Percentiles rank a stretch among this genome's conserved stretches.
Evolutionary conservation across 2,329 filamentous ascomycete species (phyloP).

Genomic region (Hypoxylon sp.): DNA sequence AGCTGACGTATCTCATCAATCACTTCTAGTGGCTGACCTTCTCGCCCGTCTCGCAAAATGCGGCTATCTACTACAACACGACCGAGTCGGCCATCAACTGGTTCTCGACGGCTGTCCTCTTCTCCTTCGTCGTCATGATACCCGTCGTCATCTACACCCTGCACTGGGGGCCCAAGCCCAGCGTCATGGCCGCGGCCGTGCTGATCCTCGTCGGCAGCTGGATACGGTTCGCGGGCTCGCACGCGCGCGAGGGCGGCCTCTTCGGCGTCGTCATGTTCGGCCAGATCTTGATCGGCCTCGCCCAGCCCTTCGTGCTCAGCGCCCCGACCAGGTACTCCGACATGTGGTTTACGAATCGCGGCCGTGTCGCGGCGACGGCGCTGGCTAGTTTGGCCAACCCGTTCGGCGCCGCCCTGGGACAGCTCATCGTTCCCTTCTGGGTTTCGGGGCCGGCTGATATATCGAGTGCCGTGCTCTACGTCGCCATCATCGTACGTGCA

Average conservation of each 20-base stretch:
- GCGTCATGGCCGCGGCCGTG: slow-evolving; percentile 78
- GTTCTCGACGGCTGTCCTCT: slow-evolving; percentile 88
- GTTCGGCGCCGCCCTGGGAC: slow-evolving; percentile 87
- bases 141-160: slow-evolving; percentile 82
- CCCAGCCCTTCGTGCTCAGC: slow-evolving; percentile 91
- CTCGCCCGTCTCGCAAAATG: slow-evolving; percentile 80
- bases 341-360: slow-evolving; percentile 89
- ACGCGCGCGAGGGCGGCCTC: slow-evolving; percentile 65
- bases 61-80: slow-evolving; percentile 80
- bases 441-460: slow-evolving; percentile 72
- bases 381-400: slow-evolving; percentile 88
- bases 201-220: slow-evolving; percentile 88
- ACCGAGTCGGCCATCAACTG: slow-evolving; percentile 86
- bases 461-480: slow-evolving; percentile 85
- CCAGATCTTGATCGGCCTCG: slow-evolving; percentile 88
- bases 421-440: slow-evolving; percentile 86
- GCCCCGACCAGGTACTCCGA: slow-evolving; percentile 93
- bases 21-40: slow-evolving; percentile 85
- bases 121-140: slow-evolving; percentile 80
- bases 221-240: slow-evolving; percentile 83
- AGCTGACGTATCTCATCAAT: neutral
- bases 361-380: slow-evolving; percentile 88
- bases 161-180: slow-evolving; percentile 81
- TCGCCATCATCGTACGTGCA: slow-evolving; percentile 79
- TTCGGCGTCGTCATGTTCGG: slow-evolving; percentile 88